phyloP scores from a whole-genome alignment of 441 rosid species.

The Euphorbia schlechtendalii region DNA sequence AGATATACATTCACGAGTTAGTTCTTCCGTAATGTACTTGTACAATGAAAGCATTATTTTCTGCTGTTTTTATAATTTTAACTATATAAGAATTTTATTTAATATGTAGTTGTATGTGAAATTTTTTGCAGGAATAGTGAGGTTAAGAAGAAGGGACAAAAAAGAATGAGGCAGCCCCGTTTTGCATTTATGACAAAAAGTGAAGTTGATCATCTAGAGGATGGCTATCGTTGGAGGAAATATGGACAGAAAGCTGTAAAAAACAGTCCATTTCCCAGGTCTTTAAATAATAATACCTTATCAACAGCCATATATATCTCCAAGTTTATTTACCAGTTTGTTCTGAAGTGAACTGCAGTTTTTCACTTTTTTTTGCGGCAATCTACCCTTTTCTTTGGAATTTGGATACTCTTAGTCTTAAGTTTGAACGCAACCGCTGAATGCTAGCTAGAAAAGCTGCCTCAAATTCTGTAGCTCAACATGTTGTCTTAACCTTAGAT shows the following conservation, averaged over 20 bases:
- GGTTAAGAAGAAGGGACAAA: constrained; percentile 65
- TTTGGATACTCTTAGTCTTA: no score
- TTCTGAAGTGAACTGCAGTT: background rate
- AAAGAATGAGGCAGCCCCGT: constrained; percentile 72
- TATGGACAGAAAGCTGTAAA: constrained; percentile 97
- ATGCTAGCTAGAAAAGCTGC: background rate
- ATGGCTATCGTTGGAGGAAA: constrained; percentile 93
- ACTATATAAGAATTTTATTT: background rate
- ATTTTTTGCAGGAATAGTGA: constrained; percentile 49
- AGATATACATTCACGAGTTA: no score
- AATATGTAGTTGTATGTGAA: constrained; percentile 29
- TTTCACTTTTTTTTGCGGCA: background rate
- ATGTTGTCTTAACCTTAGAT: background rate
- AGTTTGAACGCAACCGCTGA: no score
- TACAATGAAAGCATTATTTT: background rate
- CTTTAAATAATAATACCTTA: constrained; percentile 12
- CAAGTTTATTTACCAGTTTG: background rate
- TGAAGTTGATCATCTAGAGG: constrained; percentile 93
- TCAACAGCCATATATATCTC: background rate
- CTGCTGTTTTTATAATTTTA: background rate
- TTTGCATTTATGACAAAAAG: constrained; percentile 93
- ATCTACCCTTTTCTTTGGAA: no score
- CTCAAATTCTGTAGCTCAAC: background rate
- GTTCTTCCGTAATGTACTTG: background rate
- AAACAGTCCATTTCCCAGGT: constrained; percentile 84